Percentiles rank a stretch among this genome's conserved stretches.
Evolutionary conservation across 306 rosid species (phyloP).

Genomic region (Mimosa pudica): DNA sequence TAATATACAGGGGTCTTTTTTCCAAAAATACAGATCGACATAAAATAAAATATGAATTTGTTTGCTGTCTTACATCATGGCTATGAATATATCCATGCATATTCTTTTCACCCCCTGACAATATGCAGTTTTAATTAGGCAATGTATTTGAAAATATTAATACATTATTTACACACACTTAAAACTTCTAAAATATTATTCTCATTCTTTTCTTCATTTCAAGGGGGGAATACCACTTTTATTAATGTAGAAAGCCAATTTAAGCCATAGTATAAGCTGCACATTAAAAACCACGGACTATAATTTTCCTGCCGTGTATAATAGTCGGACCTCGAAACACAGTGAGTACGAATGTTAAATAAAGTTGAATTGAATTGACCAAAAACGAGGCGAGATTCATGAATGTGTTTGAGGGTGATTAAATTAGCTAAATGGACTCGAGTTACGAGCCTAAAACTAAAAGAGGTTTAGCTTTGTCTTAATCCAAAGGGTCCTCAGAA

Average conservation of each 20-base stretch:
- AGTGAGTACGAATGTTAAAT: not conserved
- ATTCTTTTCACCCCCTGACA: too few relatives aligned
- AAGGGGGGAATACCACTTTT: not conserved
- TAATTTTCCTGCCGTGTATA: not conserved
- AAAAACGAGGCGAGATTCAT: not conserved
- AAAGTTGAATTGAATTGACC: not conserved
- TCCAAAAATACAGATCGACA: not conserved
- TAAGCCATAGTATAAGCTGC: not conserved
- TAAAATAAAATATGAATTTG: not conserved
- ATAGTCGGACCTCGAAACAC: not conserved
- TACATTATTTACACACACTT: too few relatives aligned
- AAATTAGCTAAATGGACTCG: not conserved
- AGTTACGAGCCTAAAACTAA: not conserved
- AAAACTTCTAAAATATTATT: not conserved
- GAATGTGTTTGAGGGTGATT: not conserved
- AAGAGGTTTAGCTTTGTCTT: slow-evolving; percentile 1
- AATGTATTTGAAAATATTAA: not conserved
- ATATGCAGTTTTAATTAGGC: not conserved
- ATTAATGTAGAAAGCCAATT: not conserved
- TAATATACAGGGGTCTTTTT: not conserved
- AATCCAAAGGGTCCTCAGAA: slow-evolving; percentile 25
- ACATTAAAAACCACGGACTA: not conserved
- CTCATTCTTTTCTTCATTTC: not conserved
- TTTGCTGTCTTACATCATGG: not conserved
- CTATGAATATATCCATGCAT: too few relatives aligned